These are phyloP conservation scores for Saccharomycopsis sp. DNA, from an alignment of 805 yeast genomes.

Conservation along the genomic window DNA sequence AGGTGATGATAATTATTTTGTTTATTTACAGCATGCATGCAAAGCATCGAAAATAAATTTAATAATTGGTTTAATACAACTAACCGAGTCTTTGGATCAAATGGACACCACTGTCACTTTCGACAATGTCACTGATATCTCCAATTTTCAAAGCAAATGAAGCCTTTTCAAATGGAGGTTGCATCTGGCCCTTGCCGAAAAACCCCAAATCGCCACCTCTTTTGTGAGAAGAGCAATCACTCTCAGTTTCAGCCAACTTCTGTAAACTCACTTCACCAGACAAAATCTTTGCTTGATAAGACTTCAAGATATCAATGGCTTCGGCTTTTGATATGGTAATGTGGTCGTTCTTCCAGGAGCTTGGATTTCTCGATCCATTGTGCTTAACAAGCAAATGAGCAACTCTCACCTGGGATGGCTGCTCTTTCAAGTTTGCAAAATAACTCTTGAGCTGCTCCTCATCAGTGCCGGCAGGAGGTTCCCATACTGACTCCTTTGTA, in stretches of 20 bases:
- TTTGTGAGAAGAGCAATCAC: conserved; percentile 81
- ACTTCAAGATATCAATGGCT: conserved; percentile 49
- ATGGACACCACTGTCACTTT: conserved; percentile 87
- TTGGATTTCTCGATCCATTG: conserved; percentile 75
- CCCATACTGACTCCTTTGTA: conserved; percentile 78
- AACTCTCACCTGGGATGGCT: conserved; percentile 49
- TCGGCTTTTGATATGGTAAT: conserved; percentile 79
- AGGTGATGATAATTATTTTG: no score
- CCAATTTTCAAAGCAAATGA: conserved; percentile 77
- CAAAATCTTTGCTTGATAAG: conserved; percentile 47
- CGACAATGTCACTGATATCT: conserved; percentile 74
- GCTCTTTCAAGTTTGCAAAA: conserved; percentile 31
- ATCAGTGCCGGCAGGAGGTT: conserved; percentile 81
- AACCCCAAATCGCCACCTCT: conserved; percentile 89
- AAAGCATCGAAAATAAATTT: no score
- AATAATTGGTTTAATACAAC: conserved; percentile 16
- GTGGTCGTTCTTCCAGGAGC: conserved; percentile 76
- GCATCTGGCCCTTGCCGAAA: conserved; percentile 90
- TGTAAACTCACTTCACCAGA: conserved; percentile 58
- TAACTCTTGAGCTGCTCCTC: conserved; percentile 47
- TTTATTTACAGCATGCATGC: no score
- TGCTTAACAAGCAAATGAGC: conserved; percentile 82
- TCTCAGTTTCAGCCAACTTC: conserved; percentile 70
- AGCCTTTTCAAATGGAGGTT: conserved; percentile 85
- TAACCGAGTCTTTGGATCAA: conserved; percentile 76